A percentile compares a stretch with the other conserved stretches of the same genome.
These are phyloP conservation scores for Plasmodium adleri DNA, from an alignment of 169 alveolate genomes.

Conservation along the genomic window DNA sequence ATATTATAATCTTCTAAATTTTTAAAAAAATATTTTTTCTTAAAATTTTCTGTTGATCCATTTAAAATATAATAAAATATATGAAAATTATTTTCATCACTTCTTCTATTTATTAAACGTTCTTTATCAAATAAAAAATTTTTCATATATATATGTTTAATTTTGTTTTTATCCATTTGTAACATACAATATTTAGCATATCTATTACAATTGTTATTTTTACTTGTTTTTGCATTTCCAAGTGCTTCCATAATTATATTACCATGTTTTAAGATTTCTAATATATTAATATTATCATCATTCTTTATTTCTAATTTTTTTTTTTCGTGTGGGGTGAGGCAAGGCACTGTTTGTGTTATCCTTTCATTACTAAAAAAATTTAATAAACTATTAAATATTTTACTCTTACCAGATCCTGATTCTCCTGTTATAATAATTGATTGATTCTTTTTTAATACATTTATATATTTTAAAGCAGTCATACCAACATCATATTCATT, in stretches of 20 bases:
- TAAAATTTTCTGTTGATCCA: slow-evolving; percentile 60
- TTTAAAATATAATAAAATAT: slow-evolving; percentile 59
- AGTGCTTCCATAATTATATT: slow-evolving; percentile 44
- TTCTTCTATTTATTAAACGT: slow-evolving; percentile 17
- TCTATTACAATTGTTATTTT: slow-evolving; percentile 57
- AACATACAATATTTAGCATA: slow-evolving; percentile 30
- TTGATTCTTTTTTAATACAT: slow-evolving; percentile 81
- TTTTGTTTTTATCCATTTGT: slow-evolving; percentile 11
- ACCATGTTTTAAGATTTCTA: slow-evolving; percentile 15
- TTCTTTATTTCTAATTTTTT: background rate
- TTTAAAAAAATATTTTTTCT: slow-evolving; percentile 43
- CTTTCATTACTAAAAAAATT: slow-evolving; percentile 85
- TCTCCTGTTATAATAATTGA: slow-evolving; percentile 94
- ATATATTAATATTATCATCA: background rate
- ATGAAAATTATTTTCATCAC: slow-evolving; percentile 35
- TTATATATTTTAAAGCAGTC: slow-evolving; percentile 31
- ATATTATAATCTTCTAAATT: slow-evolving; percentile 42
- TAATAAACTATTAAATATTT: slow-evolving; percentile 92
- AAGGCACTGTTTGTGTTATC: background rate
- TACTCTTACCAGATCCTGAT: slow-evolving; percentile 96
- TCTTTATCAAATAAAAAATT: slow-evolving; percentile 55
- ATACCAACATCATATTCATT: slow-evolving; percentile 37
- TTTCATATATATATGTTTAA: slow-evolving; percentile 15
- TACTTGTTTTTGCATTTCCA: slow-evolving; percentile 37
- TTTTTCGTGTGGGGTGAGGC: background rate